A percentile compares a stretch with the other conserved stretches of the same genome.
These are phyloP conservation scores for Trichoderma atrobrunneum DNA, from an alignment of 2,329 filamentous ascomycete species.

Conservation along the genomic window DNA sequence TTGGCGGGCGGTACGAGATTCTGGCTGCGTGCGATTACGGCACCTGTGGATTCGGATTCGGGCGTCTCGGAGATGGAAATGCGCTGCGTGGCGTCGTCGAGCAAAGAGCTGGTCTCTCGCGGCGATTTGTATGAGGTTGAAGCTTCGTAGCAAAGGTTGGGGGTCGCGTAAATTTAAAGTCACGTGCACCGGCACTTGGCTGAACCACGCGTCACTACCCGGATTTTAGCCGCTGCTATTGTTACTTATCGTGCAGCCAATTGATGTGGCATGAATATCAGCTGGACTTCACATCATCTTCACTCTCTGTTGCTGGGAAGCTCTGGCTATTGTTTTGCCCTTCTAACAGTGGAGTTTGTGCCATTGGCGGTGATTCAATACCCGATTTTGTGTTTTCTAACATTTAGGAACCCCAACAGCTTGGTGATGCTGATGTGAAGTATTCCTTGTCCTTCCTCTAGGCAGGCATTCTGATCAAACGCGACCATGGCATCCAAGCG, in stretches of 20 bases:
- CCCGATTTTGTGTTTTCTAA: background rate
- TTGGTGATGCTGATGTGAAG: slow-evolving; percentile 9
- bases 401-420: background rate
- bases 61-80: slow-evolving; percentile 14
- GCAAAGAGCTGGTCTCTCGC: slow-evolving; percentile 13
- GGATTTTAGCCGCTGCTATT: slow-evolving; percentile 16
- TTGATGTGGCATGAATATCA: background rate
- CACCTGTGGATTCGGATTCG: background rate
- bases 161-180: slow-evolving; percentile 43
- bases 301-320: background rate
- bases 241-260: slow-evolving; percentile 2
- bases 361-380: background rate
- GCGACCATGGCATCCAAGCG: slow-evolving; percentile 83
- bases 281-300: background rate
- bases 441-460: background rate
- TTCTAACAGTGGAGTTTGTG: background rate
- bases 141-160: slow-evolving; percentile 31
- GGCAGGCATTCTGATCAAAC: slow-evolving; percentile 13
- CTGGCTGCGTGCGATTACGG: background rate
- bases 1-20: background rate
- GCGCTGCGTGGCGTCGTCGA: slow-evolving; percentile 25
- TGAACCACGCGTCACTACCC: slow-evolving; percentile 16
- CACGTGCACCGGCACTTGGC: slow-evolving; percentile 35
- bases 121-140: slow-evolving; percentile 29
- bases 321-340: background rate